Base-by-base conservation (phyloP, 495 filamentous ascomycete genomes). In the Xylaria bambusicola region DNA sequence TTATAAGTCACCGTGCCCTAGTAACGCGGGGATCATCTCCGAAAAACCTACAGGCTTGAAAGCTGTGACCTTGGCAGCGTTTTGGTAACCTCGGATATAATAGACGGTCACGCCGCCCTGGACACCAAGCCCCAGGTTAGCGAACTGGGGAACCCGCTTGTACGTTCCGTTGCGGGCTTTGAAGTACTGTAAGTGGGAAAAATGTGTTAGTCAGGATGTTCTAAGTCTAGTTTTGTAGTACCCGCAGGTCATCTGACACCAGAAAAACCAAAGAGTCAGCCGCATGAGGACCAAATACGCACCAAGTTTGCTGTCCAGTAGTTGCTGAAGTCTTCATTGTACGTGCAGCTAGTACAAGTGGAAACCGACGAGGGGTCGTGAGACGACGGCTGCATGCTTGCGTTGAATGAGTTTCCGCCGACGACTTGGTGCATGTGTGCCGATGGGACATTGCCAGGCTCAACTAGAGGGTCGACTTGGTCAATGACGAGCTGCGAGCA, bases 11-110 rank as follows among this genome's bases (percentile, higher is more conserved):
- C 58, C 55, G 47, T 60, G 36, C 61, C 58, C 24, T 58, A 56
- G 23, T 55, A 51, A 21, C 55, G 7, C 56, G 61, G 65, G 15
- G 60, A 56, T 45, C 58, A 66, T 20, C 56, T 49, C 21, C 57
- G 9, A 10, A 7, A 1, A 38, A 48, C 77, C 66, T 63, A 72
- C 77, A 27, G 74, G 67, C 49, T 68, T 69, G 67, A 82, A 82
- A 45, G 75, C 78, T 2, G 77, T 82, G 41, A 80, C 73, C 58
- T 71, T 75, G 56, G 69, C 69, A 57, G 52, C 71, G 40, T 69
- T 62, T 61, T 75, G 72, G 60, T 79, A 80, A 2, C 77, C 76
- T 18, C 75, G 76, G 67, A 80, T 80, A 62, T 80, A 80, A 60
- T 80, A 80, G 17, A 80, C 71, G 9, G 77, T 79, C 44, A 80